Evolutionary conservation across 306 rosid genomes (phyloP).

Genomic region (Quercus rubra): DNA sequence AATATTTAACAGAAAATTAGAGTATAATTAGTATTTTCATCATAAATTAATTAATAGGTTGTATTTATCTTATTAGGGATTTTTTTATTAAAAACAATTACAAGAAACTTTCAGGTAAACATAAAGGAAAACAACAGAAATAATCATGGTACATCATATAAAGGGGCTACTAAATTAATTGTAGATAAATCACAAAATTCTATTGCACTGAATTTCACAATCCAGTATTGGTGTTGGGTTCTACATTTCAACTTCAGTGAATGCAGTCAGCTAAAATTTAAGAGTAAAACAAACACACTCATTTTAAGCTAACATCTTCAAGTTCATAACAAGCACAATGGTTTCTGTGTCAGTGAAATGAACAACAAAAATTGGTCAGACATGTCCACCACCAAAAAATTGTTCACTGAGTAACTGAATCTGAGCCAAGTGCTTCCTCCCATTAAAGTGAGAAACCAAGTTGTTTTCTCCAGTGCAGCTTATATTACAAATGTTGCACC

Average conservation of each 20-base stretch:
- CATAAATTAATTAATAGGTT: too few relatives aligned
- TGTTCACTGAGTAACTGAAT: neutral
- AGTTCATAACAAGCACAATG: neutral
- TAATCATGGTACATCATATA: too few relatives aligned
- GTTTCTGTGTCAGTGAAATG: neutral
- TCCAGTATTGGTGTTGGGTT: too few relatives aligned
- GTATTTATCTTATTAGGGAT: too few relatives aligned
- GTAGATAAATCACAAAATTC: too few relatives aligned
- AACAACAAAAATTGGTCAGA: neutral
- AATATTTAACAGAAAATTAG: too few relatives aligned
- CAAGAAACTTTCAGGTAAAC: too few relatives aligned
- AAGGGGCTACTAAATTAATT: too few relatives aligned
- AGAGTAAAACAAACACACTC: neutral
- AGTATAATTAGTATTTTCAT: too few relatives aligned
- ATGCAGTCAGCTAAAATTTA: neutral
- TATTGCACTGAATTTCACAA: too few relatives aligned
- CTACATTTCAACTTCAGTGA: neutral
- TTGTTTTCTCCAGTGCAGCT: constrained; percentile 3
- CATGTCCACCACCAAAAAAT: neutral
- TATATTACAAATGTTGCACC: constrained; percentile 36
- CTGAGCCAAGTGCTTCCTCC: constrained; percentile 42
- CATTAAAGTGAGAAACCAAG: constrained; percentile 25
- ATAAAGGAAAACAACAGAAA: too few relatives aligned
- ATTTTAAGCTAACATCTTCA: neutral
- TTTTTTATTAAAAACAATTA: too few relatives aligned